Conservation (phyloP, 2,329 filamentous ascomycete species). For the Fonsecaea pugnacius region DNA sequence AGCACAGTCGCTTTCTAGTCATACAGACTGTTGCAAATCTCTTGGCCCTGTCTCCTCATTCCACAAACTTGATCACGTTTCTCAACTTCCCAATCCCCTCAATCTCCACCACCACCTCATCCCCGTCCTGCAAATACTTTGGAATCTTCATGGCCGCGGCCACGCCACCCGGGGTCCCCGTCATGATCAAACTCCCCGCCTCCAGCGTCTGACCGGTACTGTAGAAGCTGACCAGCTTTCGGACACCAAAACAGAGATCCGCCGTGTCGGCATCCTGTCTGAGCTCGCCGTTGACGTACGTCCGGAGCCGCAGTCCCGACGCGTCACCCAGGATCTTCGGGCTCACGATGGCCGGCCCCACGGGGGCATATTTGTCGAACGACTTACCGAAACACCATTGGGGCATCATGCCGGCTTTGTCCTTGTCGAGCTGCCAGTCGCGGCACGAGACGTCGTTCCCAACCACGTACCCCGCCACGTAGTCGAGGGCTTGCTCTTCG, state of each 20-base stretch:
- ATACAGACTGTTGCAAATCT: not conserved
- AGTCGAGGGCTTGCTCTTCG: conserved; percentile 34
- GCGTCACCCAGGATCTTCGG: conserved; percentile 43
- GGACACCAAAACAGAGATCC: conserved; percentile 46
- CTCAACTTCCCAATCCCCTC: not conserved
- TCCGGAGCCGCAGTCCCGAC: conserved; percentile 36
- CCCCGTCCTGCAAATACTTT: conserved; percentile 43
- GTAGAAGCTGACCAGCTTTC: conserved; percentile 42
- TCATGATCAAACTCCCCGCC: conserved; percentile 46
- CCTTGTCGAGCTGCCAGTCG: conserved; percentile 44
- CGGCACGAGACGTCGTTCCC: conserved; percentile 48
- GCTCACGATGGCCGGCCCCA: conserved; percentile 45
- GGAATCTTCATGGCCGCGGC: conserved; percentile 47
- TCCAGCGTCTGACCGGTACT: conserved; percentile 45
- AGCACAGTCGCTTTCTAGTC: not conserved
- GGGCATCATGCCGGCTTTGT: conserved; percentile 40
- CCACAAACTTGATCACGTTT: conserved; percentile 2
- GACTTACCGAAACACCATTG: conserved; percentile 40
- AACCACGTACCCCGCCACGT: conserved; percentile 47
- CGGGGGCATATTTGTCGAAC: conserved; percentile 50
- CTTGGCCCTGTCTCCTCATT: not conserved
- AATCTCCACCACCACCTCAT: conserved; percentile 30
- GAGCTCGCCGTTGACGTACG: conserved; percentile 35
- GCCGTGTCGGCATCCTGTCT: conserved; percentile 45
- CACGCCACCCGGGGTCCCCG: conserved; percentile 49